These are phyloP conservation scores for Colletotrichum brevisporum DNA, from an alignment of 2,329 filamentous ascomycete genomes.

Conservation along the genomic window DNA sequence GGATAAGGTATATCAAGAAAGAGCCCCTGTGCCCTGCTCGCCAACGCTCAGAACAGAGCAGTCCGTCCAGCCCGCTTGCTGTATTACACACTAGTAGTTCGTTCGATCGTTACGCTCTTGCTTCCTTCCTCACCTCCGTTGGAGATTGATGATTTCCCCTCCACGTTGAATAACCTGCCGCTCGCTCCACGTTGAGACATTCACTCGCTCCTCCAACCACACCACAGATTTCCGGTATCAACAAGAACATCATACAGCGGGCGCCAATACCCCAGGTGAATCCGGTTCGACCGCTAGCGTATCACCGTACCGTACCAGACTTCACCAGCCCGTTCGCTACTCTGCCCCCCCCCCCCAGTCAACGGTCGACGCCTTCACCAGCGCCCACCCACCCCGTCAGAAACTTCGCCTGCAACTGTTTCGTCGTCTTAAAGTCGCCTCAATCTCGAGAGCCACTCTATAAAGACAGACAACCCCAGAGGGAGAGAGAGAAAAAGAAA, in stretches of 20 bases:
- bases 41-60: not conserved
- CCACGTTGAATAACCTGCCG: constrained; percentile 24
- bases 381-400: no score
- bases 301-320: no score
- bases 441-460: constrained; percentile 9
- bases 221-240: not conserved
- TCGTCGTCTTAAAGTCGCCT: not conserved
- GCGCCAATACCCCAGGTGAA: no score
- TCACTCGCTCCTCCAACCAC: constrained; percentile 2
- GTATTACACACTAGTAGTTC: not conserved
- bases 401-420: no score
- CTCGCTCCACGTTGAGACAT: constrained; percentile 23
- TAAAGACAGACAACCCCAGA: not conserved
- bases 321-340: no score
- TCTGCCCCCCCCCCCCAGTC: no score
- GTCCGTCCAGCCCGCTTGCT: constrained; percentile 11
- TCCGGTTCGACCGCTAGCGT: no score
- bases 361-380: no score
- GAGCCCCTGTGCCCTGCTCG: constrained; percentile 28
- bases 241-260: not conserved
- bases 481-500: constrained; percentile 18
- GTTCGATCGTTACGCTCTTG: not conserved
- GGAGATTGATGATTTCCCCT: constrained; percentile 32
- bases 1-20: constrained; percentile 38
- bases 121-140: constrained; percentile 25